These are phyloP conservation scores for Trichosporon inkin DNA, from an alignment of 1,284 basidiomycete genomes.

Conservation along the genomic window DNA sequence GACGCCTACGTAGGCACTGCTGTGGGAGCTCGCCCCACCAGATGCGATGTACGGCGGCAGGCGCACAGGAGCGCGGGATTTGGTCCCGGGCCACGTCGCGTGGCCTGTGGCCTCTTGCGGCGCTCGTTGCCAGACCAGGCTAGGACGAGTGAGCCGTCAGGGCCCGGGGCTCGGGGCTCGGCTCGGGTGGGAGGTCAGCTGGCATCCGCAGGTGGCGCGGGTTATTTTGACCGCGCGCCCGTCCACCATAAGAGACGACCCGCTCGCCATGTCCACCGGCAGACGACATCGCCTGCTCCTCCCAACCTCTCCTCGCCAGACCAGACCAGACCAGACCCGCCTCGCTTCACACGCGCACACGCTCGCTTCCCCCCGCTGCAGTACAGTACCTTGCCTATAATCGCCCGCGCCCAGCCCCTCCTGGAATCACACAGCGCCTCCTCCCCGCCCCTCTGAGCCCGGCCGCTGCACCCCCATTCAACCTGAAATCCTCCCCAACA, in stretches of 20 bases:
- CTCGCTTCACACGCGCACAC: background rate
- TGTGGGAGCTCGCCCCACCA: background rate
- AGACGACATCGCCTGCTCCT: background rate
- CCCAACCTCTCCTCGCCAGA: slow-evolving; percentile 12
- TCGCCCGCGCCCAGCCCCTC: background rate
- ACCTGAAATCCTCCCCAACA: background rate
- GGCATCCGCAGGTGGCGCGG: background rate
- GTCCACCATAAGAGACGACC: background rate
- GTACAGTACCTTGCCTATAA: too few species aligned
- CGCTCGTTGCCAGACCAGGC: background rate
- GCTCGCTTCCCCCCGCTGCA: too few species aligned
- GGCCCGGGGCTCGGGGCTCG: background rate
- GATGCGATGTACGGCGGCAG: too few species aligned
- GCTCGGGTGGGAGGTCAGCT: background rate
- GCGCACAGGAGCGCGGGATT: too few species aligned
- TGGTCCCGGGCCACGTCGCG: background rate
- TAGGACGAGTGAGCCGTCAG: background rate
- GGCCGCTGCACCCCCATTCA: slow-evolving; percentile 1
- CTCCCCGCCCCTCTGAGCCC: background rate
- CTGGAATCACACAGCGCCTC: background rate
- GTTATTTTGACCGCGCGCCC: background rate
- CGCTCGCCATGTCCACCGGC: background rate
- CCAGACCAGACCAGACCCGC: slow-evolving; percentile 19
- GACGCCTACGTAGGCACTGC: background rate
- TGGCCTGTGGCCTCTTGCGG: background rate